A percentile compares a stretch with the other conserved stretches of the same genome.
Evolutionary conservation across 495 filamentous ascomycete genomes (phyloP).

Genomic region (Poronia punctata): DNA sequence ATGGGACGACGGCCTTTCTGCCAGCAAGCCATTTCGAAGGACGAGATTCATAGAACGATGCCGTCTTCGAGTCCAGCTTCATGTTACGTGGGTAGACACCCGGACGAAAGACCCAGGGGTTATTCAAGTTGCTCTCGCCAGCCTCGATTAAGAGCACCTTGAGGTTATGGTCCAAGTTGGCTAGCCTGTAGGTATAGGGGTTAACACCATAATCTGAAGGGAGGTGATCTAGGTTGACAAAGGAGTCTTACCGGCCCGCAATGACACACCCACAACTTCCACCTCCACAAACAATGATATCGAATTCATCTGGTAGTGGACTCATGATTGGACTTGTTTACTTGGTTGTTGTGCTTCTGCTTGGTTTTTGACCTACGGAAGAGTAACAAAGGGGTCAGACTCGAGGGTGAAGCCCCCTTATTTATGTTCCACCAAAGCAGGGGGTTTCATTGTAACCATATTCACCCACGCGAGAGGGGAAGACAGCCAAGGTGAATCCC

Average conservation of each 20-base stretch:
- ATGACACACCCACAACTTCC: conserved; percentile 67
- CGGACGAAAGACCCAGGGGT: conserved; percentile 74
- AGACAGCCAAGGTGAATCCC: conserved; percentile 6
- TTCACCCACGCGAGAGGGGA: conserved; percentile 18
- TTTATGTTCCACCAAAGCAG: conserved; percentile 18
- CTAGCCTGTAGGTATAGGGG: conserved; percentile 42
- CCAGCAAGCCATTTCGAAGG: conserved; percentile 68
- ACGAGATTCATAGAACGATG: conserved; percentile 72
- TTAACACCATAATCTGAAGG: conserved; percentile 4
- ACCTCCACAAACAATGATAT: conserved; percentile 79
- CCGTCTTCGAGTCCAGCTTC: conserved; percentile 82
- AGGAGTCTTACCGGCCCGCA: conserved; percentile 50
- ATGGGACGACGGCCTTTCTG: conserved; percentile 68
- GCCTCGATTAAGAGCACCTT: conserved; percentile 73
- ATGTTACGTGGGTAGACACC: conserved; percentile 75
- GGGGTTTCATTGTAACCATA: conserved; percentile 9
- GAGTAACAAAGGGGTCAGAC: conserved; percentile 13
- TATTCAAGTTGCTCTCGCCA: conserved; percentile 74
- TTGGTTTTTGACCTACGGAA: not conserved
- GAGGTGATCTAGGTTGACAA: not conserved
- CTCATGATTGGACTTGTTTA: conserved; percentile 26
- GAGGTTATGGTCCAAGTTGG: conserved; percentile 74
- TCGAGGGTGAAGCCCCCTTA: conserved; percentile 7
- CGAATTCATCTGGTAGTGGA: conserved; percentile 61
- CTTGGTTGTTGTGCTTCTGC: conserved; percentile 5